Percentiles rank a stretch among this genome's conserved stretches.
Conservation (phyloP, 2,329 filamentous ascomycete species). For the Tolypocladium capitatum region DNA sequence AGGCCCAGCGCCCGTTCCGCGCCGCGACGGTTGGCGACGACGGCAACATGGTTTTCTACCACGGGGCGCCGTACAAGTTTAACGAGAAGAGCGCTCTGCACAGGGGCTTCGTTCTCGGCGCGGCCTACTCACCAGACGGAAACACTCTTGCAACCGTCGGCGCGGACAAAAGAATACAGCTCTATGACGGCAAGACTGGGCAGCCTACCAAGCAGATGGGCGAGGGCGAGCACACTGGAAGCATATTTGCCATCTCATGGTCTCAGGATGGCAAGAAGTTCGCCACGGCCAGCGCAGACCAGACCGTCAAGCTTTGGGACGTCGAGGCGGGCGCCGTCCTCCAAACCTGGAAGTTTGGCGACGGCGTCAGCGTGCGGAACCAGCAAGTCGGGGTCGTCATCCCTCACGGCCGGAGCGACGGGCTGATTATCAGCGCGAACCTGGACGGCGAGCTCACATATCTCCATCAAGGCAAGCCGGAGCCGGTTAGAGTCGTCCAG, state of each 20-base stretch:
- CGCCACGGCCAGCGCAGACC: constrained; percentile 85
- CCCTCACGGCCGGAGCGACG: constrained; percentile 70
- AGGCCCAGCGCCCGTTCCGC: constrained; percentile 77
- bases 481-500: constrained; percentile 59
- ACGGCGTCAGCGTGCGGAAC: constrained; percentile 61
- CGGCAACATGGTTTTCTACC: constrained; percentile 78
- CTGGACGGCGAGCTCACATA: constrained; percentile 86
- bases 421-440: constrained; percentile 79
- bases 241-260: constrained; percentile 89
- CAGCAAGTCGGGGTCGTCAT: constrained; percentile 94
- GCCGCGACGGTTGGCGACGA: constrained; percentile 89
- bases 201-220: constrained; percentile 67
- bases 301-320: constrained; percentile 93
- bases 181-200: constrained; percentile 94
- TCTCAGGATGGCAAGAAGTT: constrained; percentile 72
- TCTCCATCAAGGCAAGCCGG: constrained; percentile 55
- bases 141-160: constrained; percentile 72
- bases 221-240: constrained; percentile 77
- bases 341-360: constrained; percentile 77
- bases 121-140: constrained; percentile 84
- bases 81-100: constrained; percentile 72
- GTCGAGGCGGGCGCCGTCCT: constrained; percentile 62
- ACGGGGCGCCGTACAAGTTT: constrained; percentile 94
- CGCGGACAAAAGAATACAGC: constrained; percentile 81
- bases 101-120: constrained; percentile 76